phyloP scores from a whole-genome alignment of 495 filamentous ascomycete genomes.

The Astrocystis sublimbata region DNA sequence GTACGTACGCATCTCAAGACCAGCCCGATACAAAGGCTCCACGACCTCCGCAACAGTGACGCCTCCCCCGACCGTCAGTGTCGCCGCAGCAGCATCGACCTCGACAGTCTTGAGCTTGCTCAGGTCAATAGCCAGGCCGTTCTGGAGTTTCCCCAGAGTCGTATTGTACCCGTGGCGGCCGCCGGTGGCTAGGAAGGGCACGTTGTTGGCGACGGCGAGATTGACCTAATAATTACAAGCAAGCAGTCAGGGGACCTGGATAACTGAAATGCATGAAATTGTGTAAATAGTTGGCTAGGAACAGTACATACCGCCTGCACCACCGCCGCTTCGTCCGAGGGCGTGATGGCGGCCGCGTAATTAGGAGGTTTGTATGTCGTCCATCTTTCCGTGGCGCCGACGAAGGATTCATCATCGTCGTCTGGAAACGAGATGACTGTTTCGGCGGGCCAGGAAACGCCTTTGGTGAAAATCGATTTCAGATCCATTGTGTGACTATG shows the following conservation, averaged over 20 bases:
- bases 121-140: constrained; percentile 29
- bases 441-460: too few relatives aligned
- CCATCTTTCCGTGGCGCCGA: too few relatives aligned
- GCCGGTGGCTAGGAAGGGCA: constrained; percentile 33
- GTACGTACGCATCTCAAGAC: constrained; percentile 29
- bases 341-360: too few relatives aligned
- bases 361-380: too few relatives aligned
- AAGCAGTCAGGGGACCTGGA: neutral
- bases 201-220: constrained; percentile 13
- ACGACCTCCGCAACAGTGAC: constrained; percentile 20
- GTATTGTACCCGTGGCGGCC: constrained; percentile 31
- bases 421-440: too few relatives aligned
- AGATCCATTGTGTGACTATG: too few relatives aligned
- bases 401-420: too few relatives aligned
- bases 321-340: too few relatives aligned
- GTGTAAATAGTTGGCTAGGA: too few relatives aligned
- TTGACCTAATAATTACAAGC: neutral
- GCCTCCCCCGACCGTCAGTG: constrained; percentile 28
- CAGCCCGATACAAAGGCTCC: constrained; percentile 25
- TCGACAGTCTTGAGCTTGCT: constrained; percentile 25
- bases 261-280: too few relatives aligned
- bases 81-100: constrained; percentile 18
- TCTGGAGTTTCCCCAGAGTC: constrained; percentile 2
- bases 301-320: too few relatives aligned
- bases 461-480: too few relatives aligned